A percentile compares a stretch with the other conserved stretches of the same genome.
phyloP scores from a whole-genome alignment of 257 asterid genomes.

The Coffea canephora region DNA sequence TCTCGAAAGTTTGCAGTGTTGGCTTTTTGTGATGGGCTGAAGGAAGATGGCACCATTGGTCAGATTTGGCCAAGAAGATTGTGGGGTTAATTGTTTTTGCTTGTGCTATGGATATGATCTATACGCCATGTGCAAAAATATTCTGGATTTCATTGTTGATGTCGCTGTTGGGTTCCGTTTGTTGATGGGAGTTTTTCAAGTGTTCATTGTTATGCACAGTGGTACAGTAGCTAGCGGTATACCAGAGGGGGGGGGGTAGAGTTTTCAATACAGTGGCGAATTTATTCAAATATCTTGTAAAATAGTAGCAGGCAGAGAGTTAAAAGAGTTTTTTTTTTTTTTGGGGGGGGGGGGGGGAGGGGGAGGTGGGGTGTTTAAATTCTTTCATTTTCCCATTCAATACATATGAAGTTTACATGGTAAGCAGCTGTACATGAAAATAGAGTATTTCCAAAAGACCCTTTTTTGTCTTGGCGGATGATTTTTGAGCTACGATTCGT shows the following conservation, averaged over 20 bases:
- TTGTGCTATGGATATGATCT: slow-evolving; percentile 1
- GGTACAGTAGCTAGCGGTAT: slow-evolving; percentile 4
- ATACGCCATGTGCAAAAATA: background rate
- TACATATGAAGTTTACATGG: background rate
- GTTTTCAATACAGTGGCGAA: slow-evolving; percentile 6
- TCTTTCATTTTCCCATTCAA: background rate
- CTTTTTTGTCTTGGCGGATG: background rate
- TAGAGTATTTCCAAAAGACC: background rate
- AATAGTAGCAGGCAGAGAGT: slow-evolving; percentile 25
- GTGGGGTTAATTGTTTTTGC: slow-evolving; percentile 14
- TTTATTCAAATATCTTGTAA: slow-evolving; percentile 45
- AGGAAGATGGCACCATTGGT: background rate
- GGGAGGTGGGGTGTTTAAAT: background rate
- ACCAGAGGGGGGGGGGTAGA: background rate
- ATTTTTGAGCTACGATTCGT: background rate
- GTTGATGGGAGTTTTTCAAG: background rate
- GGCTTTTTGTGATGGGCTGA: background rate
- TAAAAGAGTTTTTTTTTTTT: background rate
- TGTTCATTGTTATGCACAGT: background rate
- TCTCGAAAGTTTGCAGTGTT: background rate
- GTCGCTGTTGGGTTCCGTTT: background rate
- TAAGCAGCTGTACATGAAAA: slow-evolving; percentile 7
- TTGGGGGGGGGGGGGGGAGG: background rate
- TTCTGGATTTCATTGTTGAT: background rate
- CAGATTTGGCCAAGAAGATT: slow-evolving; percentile 5